These are phyloP conservation scores for Rubus parviflorus DNA, from an alignment of 306 rosid genomes.

Conservation along the genomic window DNA sequence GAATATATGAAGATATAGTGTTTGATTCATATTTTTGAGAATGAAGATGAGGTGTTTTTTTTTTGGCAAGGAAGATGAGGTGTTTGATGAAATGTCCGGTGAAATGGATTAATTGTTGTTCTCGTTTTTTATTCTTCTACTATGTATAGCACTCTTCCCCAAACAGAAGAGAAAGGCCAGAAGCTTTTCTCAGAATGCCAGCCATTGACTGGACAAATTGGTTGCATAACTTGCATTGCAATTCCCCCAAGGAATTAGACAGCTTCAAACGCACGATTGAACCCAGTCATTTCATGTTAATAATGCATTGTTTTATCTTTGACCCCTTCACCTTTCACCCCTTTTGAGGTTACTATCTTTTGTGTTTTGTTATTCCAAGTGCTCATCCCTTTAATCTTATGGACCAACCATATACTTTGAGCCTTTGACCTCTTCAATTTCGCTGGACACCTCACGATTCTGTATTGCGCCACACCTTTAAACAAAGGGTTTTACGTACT, in stretches of 20 bases:
- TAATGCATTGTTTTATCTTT: constrained; percentile 42
- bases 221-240: constrained; percentile 47
- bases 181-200: constrained; percentile 50
- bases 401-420: constrained; percentile 24
- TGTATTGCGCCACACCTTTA: constrained; percentile 14
- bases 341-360: constrained; percentile 65
- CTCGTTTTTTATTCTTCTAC: not conserved
- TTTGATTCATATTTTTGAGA: not conserved
- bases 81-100: not conserved
- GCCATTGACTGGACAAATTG: constrained; percentile 40
- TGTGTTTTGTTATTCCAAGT: constrained; percentile 31
- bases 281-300: constrained; percentile 58
- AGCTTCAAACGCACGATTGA: constrained; percentile 49
- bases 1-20: not conserved
- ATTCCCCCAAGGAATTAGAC: constrained; percentile 30
- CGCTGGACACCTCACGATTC: constrained; percentile 9
- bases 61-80: not conserved
- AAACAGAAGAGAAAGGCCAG: constrained; percentile 16
- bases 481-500: not conserved
- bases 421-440: not conserved
- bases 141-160: constrained; percentile 1
- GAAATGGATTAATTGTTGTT: too few relatives aligned
- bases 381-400: constrained; percentile 39
- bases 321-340: constrained; percentile 70
- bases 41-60: not conserved